Percentiles rank a stretch among this genome's conserved stretches.
phyloP scores from a whole-genome alignment of 1,139 yeast species.

The Hyphopichia buzzinii region DNA sequence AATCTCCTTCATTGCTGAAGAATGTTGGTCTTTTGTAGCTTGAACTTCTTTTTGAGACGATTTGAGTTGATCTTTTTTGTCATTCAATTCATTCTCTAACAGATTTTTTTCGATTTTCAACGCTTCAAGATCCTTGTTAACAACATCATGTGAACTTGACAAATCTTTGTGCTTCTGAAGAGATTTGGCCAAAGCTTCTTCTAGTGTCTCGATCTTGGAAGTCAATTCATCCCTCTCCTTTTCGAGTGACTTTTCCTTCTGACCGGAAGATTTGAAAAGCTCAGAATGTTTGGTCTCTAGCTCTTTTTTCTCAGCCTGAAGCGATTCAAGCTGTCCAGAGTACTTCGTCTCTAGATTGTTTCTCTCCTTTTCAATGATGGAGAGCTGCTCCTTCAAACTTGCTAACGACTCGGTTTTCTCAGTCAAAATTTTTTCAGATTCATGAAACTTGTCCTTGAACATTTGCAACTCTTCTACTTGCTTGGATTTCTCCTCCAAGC shows the following conservation, averaged over 20 bases:
- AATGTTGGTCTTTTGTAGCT: constrained; percentile 1
- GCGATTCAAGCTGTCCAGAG: neutral
- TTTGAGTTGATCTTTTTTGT: constrained; percentile 2
- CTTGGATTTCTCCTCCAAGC: neutral
- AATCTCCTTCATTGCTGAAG: neutral
- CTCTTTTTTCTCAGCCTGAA: neutral
- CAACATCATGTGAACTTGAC: neutral
- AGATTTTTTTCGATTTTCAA: constrained; percentile 3
- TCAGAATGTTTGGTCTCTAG: neutral
- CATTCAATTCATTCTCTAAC: constrained; percentile 4
- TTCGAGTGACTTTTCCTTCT: constrained; percentile 1
- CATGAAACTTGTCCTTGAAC: constrained; percentile 1
- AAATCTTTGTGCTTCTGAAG: constrained; percentile 1
- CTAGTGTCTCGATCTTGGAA: constrained; percentile 1
- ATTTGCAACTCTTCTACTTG: constrained; percentile 3
- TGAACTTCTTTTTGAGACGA: constrained; percentile 1
- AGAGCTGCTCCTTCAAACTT: neutral
- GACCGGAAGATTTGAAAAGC: neutral
- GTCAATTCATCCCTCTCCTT: constrained; percentile 5
- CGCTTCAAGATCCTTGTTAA: neutral
- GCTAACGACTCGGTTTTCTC: neutral
- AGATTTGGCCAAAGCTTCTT: neutral
- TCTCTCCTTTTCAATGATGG: constrained; percentile 1
- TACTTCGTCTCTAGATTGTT: neutral
- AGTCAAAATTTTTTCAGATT: constrained; percentile 3